Evolutionary conservation across 768 basidiomycete genomes (phyloP).

Genomic region (Calocybe gangraenosa): DNA sequence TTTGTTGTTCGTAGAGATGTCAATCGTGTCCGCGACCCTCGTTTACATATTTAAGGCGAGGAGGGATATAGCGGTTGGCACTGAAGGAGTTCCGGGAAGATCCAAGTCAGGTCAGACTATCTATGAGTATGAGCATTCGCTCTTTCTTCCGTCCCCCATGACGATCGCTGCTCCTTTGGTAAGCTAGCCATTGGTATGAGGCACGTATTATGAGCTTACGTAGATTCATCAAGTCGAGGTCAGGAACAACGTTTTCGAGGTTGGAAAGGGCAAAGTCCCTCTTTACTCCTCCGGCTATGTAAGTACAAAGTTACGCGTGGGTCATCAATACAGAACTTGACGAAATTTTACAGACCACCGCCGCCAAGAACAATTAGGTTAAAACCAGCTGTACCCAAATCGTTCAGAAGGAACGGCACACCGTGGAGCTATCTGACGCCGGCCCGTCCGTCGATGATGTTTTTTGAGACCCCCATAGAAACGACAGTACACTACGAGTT

Average conservation of each 20-base stretch:
- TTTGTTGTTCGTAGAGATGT: constrained; percentile 1
- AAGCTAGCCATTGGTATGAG: neutral
- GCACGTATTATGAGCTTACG: too few relatives aligned
- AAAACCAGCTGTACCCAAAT: neutral
- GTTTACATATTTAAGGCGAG: neutral
- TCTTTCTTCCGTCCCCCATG: constrained; percentile 5
- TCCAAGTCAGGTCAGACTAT: neutral
- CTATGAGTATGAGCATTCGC: neutral
- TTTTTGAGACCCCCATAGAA: constrained; percentile 5
- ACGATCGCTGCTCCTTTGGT: neutral
- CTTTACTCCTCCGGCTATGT: neutral
- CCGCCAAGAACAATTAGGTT: constrained; percentile 3
- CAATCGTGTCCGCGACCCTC: neutral
- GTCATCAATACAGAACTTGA: neutral
- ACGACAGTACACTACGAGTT: neutral
- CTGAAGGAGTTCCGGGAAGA: neutral
- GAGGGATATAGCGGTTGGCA: neutral
- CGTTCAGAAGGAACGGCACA: constrained; percentile 5
- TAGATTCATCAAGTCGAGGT: neutral
- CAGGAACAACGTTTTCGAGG: neutral
- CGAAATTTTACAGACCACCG: neutral
- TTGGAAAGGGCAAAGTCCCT: neutral
- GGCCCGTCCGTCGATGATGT: constrained; percentile 5
- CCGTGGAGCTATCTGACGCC: constrained; percentile 9
- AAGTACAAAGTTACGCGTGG: neutral